Base-by-base conservation (phyloP, 2,329 filamentous ascomycete species). In the Aspergillus bombycis region DNA sequence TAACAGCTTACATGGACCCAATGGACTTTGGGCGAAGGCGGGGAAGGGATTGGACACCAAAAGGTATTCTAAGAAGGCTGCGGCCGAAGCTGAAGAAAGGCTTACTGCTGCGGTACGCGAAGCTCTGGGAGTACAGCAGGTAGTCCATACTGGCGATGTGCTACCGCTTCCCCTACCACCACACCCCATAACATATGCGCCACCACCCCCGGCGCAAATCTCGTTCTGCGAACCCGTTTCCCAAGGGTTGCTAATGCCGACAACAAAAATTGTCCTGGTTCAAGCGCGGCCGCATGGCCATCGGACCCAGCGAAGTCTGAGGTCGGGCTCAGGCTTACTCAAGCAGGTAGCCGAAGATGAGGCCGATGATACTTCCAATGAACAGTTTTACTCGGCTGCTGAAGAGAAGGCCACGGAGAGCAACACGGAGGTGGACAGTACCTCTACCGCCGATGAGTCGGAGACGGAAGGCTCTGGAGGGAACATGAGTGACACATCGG, bases 191-290 rank as follows among this genome's bases (percentile, higher is more conserved):
- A 96, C 93, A 10, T 93, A 97, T 78, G 87, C 91, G 21, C 88
- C 92, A 28, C 87, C 93, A 16, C 92, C 92, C 48, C 93, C 94
- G 0, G 95, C 92, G 48, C 93, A 91, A 78, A 91, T 98, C 65
- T 89, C 92, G 55, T 88, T 96, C n/a, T 98, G 94, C 75, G 95
- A 99, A 76, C 95, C 95, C 10, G 93, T 98, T 19, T 88, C 92
- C 7, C 95, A 99, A 78, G 95, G 95, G 10, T 78, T 95, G 6
- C 76, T 99, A 54, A 85, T 89, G 10, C 85, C 92, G 0, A 85
- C 82, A 14, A 99, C 94, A 19, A 93, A 91, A 71, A 92, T 99
- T 62, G 89, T 99, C 28, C 83, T 98, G 26, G 74, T 83, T 75
- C 72, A 89, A 86, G 80, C 84, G 75, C 75, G 78, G 73, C 70